A percentile compares a stretch with the other conserved stretches of the same genome.
Conservation (phyloP, 2,329 filamentous ascomycete species). For the Bimuria novae-zelandiae region DNA sequence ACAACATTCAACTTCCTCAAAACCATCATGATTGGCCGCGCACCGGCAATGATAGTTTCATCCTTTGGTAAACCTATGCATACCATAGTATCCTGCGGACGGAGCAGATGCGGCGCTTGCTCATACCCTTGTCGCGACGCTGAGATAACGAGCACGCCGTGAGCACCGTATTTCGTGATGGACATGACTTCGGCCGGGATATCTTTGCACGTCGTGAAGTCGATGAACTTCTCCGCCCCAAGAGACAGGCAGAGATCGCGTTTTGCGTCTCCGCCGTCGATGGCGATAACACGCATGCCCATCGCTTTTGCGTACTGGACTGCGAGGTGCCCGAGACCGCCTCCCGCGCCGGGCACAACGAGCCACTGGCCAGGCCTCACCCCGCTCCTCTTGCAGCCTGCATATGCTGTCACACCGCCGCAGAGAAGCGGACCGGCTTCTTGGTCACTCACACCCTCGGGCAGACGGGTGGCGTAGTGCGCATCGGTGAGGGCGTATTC, state of each 20-base stretch:
- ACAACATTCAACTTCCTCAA: constrained; percentile 51
- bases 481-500: constrained; percentile 51
- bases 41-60: constrained; percentile 24
- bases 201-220: constrained; percentile 65
- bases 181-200: constrained; percentile 56
- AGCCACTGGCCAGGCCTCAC: constrained; percentile 48
- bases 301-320: constrained; percentile 54
- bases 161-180: constrained; percentile 66
- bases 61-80: constrained; percentile 35
- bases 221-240: constrained; percentile 62
- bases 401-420: constrained; percentile 55
- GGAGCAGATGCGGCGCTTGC: constrained; percentile 31
- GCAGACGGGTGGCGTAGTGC: constrained; percentile 51
- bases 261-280: constrained; percentile 58
- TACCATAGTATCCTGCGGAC: constrained; percentile 35
- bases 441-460: constrained; percentile 50
- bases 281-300: constrained; percentile 61
- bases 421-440: constrained; percentile 54
- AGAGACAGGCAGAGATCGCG: constrained; percentile 52
- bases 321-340: constrained; percentile 35
- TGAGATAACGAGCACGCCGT: constrained; percentile 82
- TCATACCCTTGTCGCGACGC: constrained; percentile 45
- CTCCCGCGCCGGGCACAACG: constrained; percentile 46
- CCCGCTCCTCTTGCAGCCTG: constrained; percentile 48
- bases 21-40: constrained; percentile 45